Base-by-base conservation (phyloP, 306 rosid species). In the Malus orientalis region DNA sequence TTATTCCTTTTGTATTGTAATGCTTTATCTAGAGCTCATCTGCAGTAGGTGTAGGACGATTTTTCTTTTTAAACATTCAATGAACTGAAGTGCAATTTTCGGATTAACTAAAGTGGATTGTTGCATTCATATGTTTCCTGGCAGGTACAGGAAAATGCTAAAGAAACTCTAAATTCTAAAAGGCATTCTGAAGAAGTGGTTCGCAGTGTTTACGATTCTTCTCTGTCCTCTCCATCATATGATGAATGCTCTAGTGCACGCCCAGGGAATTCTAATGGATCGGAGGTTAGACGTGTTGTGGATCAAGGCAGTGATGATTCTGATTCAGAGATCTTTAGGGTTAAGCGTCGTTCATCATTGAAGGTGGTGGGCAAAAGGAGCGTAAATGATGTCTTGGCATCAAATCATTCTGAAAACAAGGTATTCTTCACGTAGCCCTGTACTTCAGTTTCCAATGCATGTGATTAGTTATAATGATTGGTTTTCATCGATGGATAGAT, bases 261-360 rank as follows among this genome's bases (percentile, higher is more conserved):
- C 14, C 87, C 75, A 70, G 81, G 40, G n/a, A 74, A 79, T 79
- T 54, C 74, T 70, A 85, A 74, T 59, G 70, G 54, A 82, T 78
- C 55, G 32, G 85, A 79, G 80, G 75, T 64, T 54, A 83, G 77
- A 71, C 88, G 85, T 60, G 18, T 74, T 55, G 81, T 70, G 33
- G 88, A 89, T 75, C 83, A 82, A 1, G 90, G 86, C 69, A 85
- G 91, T 80, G 96, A 90, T 74, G 91, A 86, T 84, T 96, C 98
- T 38, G 99, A 96, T 81, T 83, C 91, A 4, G 94, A 87, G 79
- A 88, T 85, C 69, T 96, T 96, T 81, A 84, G 98, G 85, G 98
- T 89, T 77, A 96, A 96, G 82, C 93, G 99, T n/a, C 96, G 93
- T 67, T 83, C 98, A 23, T 81, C 96, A 44, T 86, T 86, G 81